Evolutionary conservation across 768 basidiomycete genomes (phyloP).

Genomic region (Termitomyces sp.): DNA sequence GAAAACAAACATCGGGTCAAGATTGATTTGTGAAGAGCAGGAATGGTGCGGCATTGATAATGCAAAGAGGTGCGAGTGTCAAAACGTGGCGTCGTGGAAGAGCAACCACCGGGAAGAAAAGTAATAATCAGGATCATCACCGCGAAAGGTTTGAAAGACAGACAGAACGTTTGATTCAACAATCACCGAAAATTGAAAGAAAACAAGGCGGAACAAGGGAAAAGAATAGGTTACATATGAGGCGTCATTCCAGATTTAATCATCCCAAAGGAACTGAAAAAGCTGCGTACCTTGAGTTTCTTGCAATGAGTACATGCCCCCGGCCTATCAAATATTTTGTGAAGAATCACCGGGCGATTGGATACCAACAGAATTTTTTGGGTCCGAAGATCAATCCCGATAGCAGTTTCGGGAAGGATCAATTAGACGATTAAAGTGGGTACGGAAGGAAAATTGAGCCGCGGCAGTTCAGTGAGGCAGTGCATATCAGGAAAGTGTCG

Average conservation of each 20-base stretch:
- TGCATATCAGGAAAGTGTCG: constrained; percentile 8
- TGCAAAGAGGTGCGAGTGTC: neutral
- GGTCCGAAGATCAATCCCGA: constrained; percentile 1
- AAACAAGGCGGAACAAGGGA: neutral
- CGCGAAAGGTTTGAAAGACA: constrained; percentile 11
- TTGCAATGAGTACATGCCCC: constrained; percentile 87
- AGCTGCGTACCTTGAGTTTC: constrained; percentile 67
- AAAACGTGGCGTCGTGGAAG: neutral
- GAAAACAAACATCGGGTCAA: neutral
- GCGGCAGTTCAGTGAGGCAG: constrained; percentile 8
- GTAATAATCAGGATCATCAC: constrained; percentile 5
- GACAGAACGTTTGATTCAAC: constrained; percentile 10
- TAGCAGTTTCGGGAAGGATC: neutral
- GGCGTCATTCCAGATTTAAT: constrained; percentile 10
- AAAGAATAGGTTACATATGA: constrained; percentile 7
- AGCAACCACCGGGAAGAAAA: constrained; percentile 8
- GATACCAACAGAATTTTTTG: constrained; percentile 5
- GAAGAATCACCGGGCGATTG: constrained; percentile 1
- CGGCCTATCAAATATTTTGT: constrained; percentile 39
- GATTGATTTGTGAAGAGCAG: neutral
- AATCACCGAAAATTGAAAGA: constrained; percentile 8
- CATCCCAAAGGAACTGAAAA: constrained; percentile 10
- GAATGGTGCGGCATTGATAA: neutral
- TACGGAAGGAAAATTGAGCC: constrained; percentile 7
- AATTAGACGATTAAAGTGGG: neutral